Evolutionary conservation across 305 asterid genomes (phyloP).

Genomic region (Fraxinus latifolia): DNA sequence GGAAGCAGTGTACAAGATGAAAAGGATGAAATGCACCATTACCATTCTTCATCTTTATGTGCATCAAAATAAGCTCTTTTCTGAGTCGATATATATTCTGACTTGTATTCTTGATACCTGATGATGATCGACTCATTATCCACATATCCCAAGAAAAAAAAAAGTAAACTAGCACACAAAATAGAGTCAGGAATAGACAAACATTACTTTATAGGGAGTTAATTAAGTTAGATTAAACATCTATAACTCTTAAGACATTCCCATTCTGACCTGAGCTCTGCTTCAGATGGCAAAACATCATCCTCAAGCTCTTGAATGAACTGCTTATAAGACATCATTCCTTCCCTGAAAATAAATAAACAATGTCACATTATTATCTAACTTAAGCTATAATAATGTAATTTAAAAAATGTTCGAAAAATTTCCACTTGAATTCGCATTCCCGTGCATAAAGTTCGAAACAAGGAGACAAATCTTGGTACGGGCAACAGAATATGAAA

Average conservation of each 20-base stretch:
- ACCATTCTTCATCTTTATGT: constrained; percentile 97
- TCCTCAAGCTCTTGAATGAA: constrained; percentile 99
- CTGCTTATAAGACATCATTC: constrained; percentile 99
- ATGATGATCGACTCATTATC: constrained; percentile 19
- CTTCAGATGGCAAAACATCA: constrained; percentile 94
- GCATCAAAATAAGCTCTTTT: constrained; percentile 78
- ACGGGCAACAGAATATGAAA: constrained; percentile 5
- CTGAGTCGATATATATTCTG: constrained; percentile 85
- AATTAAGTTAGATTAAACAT: constrained; percentile 19
- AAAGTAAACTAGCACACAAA: background rate
- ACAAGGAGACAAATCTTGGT: background rate
- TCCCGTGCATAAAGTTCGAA: constrained; percentile 15
- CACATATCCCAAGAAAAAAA: constrained; percentile 5
- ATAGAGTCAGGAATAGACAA: background rate
- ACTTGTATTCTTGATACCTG: constrained; percentile 93
- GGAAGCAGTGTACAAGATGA: background rate
- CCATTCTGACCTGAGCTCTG: constrained; percentile 80
- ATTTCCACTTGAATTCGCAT: background rate
- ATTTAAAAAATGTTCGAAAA: background rate
- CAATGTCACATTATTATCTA: constrained; percentile 12
- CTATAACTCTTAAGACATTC: constrained; percentile 19
- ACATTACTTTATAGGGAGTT: background rate
- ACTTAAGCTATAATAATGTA: background rate
- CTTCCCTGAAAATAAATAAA: constrained; percentile 59
- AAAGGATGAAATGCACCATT: constrained; percentile 49